These are phyloP conservation scores for Zymoseptoria brevis DNA, from an alignment of 2,329 filamentous ascomycete genomes.

Conservation along the genomic window DNA sequence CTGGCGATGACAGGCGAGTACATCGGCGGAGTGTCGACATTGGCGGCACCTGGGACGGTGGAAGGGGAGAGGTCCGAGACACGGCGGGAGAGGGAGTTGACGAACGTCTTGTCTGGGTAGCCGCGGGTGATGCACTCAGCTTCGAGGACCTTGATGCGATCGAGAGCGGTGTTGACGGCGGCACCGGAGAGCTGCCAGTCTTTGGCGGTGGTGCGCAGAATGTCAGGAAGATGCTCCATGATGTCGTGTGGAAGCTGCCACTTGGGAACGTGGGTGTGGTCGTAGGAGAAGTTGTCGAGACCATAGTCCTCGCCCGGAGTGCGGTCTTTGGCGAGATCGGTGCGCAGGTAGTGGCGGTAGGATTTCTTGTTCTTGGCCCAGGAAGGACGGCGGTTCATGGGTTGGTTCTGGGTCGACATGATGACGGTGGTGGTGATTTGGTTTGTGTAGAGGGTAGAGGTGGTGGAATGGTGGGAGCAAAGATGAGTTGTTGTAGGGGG, in stretches of 20 bases:
- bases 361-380: conserved; percentile 21
- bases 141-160: conserved; percentile 28
- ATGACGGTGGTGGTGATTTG: conserved; percentile 1
- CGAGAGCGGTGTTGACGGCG: conserved; percentile 36
- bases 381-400: conserved; percentile 23
- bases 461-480: not conserved
- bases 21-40: conserved; percentile 9
- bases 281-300: conserved; percentile 29
- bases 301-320: conserved; percentile 19
- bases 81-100: conserved; percentile 10
- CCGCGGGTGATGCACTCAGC: conserved; percentile 26
- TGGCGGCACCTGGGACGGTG: not conserved
- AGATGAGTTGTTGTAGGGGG: not conserved
- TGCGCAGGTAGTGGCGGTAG: conserved; percentile 19
- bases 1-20: conserved; percentile 13
- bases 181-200: conserved; percentile 39
- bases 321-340: conserved; percentile 15
- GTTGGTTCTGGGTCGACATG: conserved; percentile 9
- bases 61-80: conserved; percentile 5
- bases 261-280: conserved; percentile 29
- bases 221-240: conserved; percentile 30
- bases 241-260: conserved; percentile 35
- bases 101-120: conserved; percentile 21
- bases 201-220: conserved; percentile 28
- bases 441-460: not conserved